These are phyloP conservation scores for Fusarium sulawesiense DNA, from an alignment of 2,329 filamentous ascomycete species.

Conservation along the genomic window DNA sequence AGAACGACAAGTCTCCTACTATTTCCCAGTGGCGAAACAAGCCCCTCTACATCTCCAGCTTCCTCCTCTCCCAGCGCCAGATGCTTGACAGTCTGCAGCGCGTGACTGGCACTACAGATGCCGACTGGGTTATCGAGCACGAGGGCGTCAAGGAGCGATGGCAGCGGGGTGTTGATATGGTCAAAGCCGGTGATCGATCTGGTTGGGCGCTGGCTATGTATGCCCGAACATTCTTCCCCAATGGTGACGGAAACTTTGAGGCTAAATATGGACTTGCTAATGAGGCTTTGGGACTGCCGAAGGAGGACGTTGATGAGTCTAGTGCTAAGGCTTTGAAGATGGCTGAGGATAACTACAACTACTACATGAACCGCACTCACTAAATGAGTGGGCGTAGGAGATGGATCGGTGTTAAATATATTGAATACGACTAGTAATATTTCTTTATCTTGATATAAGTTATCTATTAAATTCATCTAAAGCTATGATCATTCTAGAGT, in stretches of 20 bases:
- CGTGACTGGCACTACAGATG: constrained; percentile 66
- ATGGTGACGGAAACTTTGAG: constrained; percentile 55
- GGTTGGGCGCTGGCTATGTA: constrained; percentile 67
- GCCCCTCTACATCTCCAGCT: constrained; percentile 64
- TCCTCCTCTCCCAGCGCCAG: constrained; percentile 69
- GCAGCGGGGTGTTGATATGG: constrained; percentile 56
- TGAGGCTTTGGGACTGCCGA: constrained; percentile 64
- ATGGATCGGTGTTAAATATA: no score
- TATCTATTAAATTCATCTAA: no score
- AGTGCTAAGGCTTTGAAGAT: constrained; percentile 63
- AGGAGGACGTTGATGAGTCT: constrained; percentile 68
- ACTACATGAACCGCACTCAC: constrained; percentile 28
- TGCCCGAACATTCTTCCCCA: constrained; percentile 63
- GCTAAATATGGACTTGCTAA: constrained; percentile 58
- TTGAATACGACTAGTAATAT: no score
- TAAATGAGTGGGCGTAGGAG: fast-evolving
- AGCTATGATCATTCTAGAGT: no score
- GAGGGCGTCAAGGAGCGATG: constrained; percentile 62
- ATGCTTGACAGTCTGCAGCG: constrained; percentile 71
- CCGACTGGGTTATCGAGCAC: constrained; percentile 61
- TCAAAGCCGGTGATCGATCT: constrained; percentile 54
- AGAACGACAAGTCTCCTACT: constrained; percentile 48
- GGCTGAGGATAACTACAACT: constrained; percentile 42
- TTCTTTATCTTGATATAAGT: no score
- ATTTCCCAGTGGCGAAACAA: constrained; percentile 55